Evolutionary conservation across 2,329 filamentous ascomycete species (phyloP).

Genomic region (Ilyonectria robusta): DNA sequence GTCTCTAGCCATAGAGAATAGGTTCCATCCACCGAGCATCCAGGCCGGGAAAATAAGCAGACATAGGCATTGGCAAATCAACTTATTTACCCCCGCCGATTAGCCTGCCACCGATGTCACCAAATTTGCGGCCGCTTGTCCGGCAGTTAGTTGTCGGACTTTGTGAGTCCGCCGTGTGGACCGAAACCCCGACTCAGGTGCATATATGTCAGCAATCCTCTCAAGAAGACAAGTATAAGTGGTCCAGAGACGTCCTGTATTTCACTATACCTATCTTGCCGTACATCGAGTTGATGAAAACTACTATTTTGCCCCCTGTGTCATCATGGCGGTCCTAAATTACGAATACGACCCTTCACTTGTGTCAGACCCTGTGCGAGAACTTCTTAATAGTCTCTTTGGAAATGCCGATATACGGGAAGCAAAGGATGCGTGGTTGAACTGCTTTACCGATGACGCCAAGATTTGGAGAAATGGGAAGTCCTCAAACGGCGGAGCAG

Average conservation of each 20-base stretch:
- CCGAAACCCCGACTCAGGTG: neutral
- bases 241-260: neutral
- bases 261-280: neutral
- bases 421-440: neutral
- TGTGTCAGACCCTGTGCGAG: neutral
- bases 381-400: conserved; percentile 1
- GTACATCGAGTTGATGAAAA: too few species aligned
- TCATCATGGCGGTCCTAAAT: conserved; percentile 1
- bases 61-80: too few species aligned
- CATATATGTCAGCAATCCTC: neutral
- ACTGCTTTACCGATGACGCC: conserved; percentile 4
- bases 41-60: neutral
- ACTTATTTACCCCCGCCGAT: too few species aligned
- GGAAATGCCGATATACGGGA: neutral
- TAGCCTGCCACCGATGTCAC: neutral
- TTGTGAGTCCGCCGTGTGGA: neutral
- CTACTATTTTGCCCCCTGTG: neutral
- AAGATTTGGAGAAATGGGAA: conserved; percentile 11
- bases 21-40: neutral
- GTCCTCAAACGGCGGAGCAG: neutral
- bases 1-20: too few species aligned
- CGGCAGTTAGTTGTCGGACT: neutral
- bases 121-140: neutral
- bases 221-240: neutral
- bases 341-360: conserved; percentile 2